A percentile compares a stretch with the other conserved stretches of the same genome.
Conservation (phyloP, 768 basidiomycete genomes). For the Tephrocybe rancida region DNA sequence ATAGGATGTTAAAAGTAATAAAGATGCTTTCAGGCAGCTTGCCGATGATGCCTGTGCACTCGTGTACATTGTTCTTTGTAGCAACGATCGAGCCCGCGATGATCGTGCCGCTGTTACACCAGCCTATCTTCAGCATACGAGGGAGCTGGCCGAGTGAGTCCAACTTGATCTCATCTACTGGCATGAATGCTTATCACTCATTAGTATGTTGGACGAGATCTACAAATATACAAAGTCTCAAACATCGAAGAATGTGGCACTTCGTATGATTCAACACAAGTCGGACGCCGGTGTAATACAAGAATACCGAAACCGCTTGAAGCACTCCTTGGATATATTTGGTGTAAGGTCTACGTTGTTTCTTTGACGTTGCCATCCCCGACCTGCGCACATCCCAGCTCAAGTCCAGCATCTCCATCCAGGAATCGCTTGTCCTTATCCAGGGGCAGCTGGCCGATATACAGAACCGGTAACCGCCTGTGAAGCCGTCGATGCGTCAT, state of each 20-base stretch:
- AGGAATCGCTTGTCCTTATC: background rate
- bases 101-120: no score
- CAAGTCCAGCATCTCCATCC: constrained; percentile 7
- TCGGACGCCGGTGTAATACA: constrained; percentile 8
- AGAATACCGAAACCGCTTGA: constrained; percentile 11
- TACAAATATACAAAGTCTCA: background rate
- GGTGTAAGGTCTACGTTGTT: background rate
- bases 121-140: background rate
- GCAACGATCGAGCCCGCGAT: background rate
- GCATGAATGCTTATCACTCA: background rate
- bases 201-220: constrained; percentile 7
- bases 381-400: background rate
- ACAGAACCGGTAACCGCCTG: no score
- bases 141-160: background rate
- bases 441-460: background rate
- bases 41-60: constrained; percentile 13
- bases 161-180: background rate
- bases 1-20: constrained; percentile 10
- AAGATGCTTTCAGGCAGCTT: constrained; percentile 10
- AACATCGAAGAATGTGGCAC: background rate
- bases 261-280: constrained; percentile 6
- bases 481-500: no score
- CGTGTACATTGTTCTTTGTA: constrained; percentile 7
- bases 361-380: background rate
- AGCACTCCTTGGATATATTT: constrained; percentile 10